Conservation (phyloP, 306 rosid genomes). For the Gleditsia sinensis region DNA sequence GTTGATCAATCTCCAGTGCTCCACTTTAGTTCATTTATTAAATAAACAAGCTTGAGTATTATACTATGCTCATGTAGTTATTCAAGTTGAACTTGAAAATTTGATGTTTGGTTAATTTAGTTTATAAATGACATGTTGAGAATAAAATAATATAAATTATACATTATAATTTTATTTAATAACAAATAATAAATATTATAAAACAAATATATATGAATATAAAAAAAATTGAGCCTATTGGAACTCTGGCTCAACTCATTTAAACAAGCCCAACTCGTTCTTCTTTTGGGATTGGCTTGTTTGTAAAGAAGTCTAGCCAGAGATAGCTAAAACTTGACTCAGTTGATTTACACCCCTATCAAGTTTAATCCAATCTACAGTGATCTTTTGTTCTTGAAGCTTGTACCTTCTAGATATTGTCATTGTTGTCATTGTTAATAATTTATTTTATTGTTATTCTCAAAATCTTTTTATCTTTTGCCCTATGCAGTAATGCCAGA, state of each 20-base stretch:
- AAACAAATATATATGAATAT: too few species aligned
- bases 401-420: background rate
- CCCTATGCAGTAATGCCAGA: constrained; percentile 60
- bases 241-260: too few species aligned
- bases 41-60: background rate
- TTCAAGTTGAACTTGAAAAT: background rate
- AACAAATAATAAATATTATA: too few species aligned
- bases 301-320: background rate
- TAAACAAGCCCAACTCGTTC: too few species aligned
- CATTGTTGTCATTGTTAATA: background rate
- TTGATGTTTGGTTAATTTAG: too few species aligned
- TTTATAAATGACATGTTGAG: too few species aligned
- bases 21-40: background rate
- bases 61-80: background rate
- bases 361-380: background rate
- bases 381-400: background rate
- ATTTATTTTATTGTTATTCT: background rate
- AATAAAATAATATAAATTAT: too few species aligned
- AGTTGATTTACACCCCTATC: background rate
- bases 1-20: background rate
- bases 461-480: background rate
- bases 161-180: too few species aligned
- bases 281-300: background rate
- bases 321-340: background rate
- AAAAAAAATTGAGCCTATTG: too few species aligned